Evolutionary conservation across 2,329 filamentous ascomycete genomes (phyloP).

Genomic region (Aspergillus vadensis): DNA sequence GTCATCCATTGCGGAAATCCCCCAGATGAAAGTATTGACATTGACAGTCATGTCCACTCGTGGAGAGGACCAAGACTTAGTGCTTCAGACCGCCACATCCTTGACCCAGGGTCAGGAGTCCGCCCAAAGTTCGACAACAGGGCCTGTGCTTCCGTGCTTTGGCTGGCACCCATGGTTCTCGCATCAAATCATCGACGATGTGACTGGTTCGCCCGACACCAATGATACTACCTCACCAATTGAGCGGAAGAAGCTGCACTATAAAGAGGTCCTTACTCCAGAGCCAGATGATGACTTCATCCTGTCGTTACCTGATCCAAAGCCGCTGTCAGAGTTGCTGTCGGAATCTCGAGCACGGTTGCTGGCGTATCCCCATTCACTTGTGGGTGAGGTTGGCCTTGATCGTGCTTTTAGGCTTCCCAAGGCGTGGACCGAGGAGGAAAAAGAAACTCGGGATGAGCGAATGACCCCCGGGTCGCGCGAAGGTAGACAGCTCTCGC

Average conservation of each 20-base stretch:
- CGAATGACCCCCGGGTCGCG: constrained; percentile 60
- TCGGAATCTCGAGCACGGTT: constrained; percentile 53
- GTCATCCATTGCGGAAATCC: constrained; percentile 56
- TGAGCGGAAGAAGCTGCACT: constrained; percentile 51
- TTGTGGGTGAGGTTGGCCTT: constrained; percentile 65
- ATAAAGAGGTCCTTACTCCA: constrained; percentile 56
- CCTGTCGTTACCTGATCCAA: constrained; percentile 55
- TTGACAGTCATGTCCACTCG: constrained; percentile 66
- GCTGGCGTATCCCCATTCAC: constrained; percentile 53
- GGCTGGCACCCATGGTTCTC: constrained; percentile 72
- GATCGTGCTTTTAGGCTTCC: constrained; percentile 65
- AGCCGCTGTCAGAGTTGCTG: constrained; percentile 56
- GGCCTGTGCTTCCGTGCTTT: constrained; percentile 61
- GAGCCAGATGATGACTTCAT: constrained; percentile 50
- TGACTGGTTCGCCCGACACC: constrained; percentile 22
- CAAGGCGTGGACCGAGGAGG: constrained; percentile 47
- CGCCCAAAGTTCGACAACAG: constrained; percentile 25
- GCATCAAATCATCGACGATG: constrained; percentile 59
- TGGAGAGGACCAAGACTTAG: constrained; percentile 62
- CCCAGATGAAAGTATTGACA: constrained; percentile 58
- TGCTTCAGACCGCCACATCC: constrained; percentile 51
- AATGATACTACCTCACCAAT: constrained; percentile 9
- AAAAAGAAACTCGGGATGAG: constrained; percentile 35
- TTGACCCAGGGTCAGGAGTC: constrained; percentile 37
- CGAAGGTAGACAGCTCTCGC: constrained; percentile 60